Evolutionary conservation across 75 land plant genomes (phyloP).

Genomic region (Larix kaempferi): DNA sequence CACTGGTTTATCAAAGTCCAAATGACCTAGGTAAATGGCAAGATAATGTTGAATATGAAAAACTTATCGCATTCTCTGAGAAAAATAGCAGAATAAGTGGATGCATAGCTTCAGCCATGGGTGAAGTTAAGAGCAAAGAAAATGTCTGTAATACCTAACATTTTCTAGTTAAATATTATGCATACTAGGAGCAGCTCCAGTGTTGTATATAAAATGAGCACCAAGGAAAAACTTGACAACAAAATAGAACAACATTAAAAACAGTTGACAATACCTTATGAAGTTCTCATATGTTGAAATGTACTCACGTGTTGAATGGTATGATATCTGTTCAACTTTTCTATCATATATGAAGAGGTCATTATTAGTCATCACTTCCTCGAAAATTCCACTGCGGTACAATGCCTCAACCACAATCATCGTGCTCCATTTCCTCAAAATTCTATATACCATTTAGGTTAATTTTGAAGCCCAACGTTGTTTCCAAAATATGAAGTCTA

Average conservation of each 20-base stretch:
- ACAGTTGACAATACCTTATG: background rate
- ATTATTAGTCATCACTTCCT: conserved; percentile 1
- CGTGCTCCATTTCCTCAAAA: background rate
- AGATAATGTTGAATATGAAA: background rate
- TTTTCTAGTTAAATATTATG: background rate
- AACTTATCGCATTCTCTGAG: background rate
- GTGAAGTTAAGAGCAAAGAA: background rate
- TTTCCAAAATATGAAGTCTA: too few relatives aligned
- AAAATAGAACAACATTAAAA: background rate
- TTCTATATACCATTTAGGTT: background rate
- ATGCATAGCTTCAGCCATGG: background rate
- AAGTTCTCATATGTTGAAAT: background rate
- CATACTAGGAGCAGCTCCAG: background rate
- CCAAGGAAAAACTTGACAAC: background rate
- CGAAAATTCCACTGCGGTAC: background rate
- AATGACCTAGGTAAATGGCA: background rate
- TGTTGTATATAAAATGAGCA: background rate
- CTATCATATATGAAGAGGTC: background rate
- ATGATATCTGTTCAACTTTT: background rate
- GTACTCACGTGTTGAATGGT: background rate
- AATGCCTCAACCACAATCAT: background rate
- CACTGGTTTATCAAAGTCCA: background rate
- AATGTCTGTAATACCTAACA: background rate
- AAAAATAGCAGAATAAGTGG: background rate
- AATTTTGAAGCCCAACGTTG: background rate